Evolutionary conservation across 257 asterid genomes (phyloP).

Genomic region (Voacanga thouarsii): DNA sequence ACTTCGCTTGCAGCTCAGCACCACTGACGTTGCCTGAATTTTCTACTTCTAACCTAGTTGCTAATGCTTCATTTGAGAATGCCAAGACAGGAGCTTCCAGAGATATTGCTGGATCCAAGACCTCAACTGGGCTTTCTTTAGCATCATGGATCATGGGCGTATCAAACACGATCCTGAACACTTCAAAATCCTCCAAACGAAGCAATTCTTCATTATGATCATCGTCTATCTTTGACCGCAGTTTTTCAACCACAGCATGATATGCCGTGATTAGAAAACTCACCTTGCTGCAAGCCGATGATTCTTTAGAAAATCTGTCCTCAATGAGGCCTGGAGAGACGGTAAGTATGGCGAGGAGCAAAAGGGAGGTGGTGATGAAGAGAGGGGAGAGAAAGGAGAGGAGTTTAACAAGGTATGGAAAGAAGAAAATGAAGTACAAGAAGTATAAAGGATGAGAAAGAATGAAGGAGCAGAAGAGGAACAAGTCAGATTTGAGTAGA

Average conservation of each 20-base stretch:
- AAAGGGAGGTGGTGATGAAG: slow-evolving; percentile 55
- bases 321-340: slow-evolving; percentile 20
- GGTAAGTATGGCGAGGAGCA: slow-evolving; percentile 42
- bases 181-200: slow-evolving; percentile 41
- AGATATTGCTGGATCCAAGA: slow-evolving; percentile 15
- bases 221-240: slow-evolving; percentile 15
- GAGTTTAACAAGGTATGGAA: slow-evolving; percentile 50
- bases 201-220: slow-evolving; percentile 15
- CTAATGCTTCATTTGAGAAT: slow-evolving; percentile 11
- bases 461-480: slow-evolving; percentile 32
- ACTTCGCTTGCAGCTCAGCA: slow-evolving; percentile 9
- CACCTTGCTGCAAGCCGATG: neutral
- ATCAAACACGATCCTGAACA: slow-evolving; percentile 46
- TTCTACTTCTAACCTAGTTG: slow-evolving; percentile 4
- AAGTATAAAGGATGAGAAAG: slow-evolving; percentile 65
- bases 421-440: slow-evolving; percentile 60
- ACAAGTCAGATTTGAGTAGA: slow-evolving; percentile 39
- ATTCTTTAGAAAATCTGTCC: slow-evolving; percentile 4
- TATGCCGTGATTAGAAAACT: slow-evolving; percentile 9
- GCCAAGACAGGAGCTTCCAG: slow-evolving; percentile 2
- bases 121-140: slow-evolving; percentile 15
- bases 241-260: slow-evolving; percentile 18
- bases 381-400: slow-evolving; percentile 74
- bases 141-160: slow-evolving; percentile 20
- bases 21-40: neutral